Percentiles rank a stretch among this genome's conserved stretches.
These are phyloP conservation scores for Ophiosphaerella korrae DNA, from an alignment of 2,329 filamentous ascomycete genomes.

Conservation along the genomic window DNA sequence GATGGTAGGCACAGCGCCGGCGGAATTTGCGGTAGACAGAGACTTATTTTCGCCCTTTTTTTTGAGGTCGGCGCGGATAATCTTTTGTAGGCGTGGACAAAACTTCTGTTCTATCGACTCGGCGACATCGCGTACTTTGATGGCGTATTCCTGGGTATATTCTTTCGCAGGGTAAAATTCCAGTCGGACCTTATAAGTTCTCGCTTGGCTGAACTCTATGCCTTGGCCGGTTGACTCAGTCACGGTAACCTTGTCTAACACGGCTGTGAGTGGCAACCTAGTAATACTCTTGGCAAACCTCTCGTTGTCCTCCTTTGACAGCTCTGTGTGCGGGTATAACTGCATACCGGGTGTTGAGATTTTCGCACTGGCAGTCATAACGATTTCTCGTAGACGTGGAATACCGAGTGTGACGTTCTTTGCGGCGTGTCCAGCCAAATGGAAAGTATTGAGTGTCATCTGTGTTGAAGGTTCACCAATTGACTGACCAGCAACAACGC, in stretches of 20 bases:
- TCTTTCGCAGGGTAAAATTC: slow-evolving; percentile 84
- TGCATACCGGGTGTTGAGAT: slow-evolving; percentile 94
- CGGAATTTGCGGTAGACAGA: slow-evolving; percentile 56
- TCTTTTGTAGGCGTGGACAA: slow-evolving; percentile 70
- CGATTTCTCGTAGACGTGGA: slow-evolving; percentile 91
- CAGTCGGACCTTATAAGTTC: slow-evolving; percentile 81
- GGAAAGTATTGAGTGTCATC: slow-evolving; percentile 99
- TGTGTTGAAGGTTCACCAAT: slow-evolving; percentile 97
- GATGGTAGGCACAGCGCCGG: slow-evolving; percentile 74
- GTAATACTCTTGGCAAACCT: slow-evolving; percentile 92
- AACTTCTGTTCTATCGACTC: slow-evolving; percentile 81
- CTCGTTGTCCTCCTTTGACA: slow-evolving; percentile 71
- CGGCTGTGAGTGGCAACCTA: slow-evolving; percentile 78
- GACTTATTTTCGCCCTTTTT: slow-evolving; percentile 70
- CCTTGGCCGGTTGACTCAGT: slow-evolving; percentile 79
- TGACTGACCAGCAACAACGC: slow-evolving; percentile 94
- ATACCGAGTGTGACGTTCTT: slow-evolving; percentile 99
- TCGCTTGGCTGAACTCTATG: slow-evolving; percentile 70
- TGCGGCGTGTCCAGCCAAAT: slow-evolving; percentile 95
- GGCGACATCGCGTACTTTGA: slow-evolving; percentile 77
- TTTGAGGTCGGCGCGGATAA: slow-evolving; percentile 76
- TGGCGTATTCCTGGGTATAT: slow-evolving; percentile 85
- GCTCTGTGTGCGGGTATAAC: slow-evolving; percentile 73
- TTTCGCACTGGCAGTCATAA: slow-evolving; percentile 91
- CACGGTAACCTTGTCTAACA: slow-evolving; percentile 81